phyloP scores from a whole-genome alignment of 1,284 basidiomycete genomes.

The Tilletia horrida region DNA sequence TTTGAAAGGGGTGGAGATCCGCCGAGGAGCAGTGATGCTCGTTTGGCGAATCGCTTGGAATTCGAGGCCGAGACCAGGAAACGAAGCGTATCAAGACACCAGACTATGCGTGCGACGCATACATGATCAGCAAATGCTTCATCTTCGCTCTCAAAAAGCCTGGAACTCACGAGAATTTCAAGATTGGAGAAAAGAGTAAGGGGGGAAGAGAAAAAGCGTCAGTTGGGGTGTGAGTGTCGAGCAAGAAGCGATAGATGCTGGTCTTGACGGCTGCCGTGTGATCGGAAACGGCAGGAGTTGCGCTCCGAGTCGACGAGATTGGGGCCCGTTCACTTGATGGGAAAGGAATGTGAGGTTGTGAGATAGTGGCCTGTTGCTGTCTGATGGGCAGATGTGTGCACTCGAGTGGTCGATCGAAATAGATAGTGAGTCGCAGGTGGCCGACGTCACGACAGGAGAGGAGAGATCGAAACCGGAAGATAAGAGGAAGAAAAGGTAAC shows the following conservation, averaged over 20 bases:
- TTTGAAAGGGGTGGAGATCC: background rate
- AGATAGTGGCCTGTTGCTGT: background rate
- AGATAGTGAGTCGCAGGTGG: background rate
- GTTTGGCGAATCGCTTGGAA: background rate
- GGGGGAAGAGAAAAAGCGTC: too few species aligned
- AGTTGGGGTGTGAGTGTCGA: too few species aligned
- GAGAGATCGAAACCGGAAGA: background rate
- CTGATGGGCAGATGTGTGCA: background rate
- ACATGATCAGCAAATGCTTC: too few species aligned
- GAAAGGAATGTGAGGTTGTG: background rate
- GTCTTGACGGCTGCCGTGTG: background rate
- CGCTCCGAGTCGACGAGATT: background rate
- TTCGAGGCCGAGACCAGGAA: background rate
- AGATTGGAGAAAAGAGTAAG: too few species aligned
- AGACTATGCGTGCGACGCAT: too few species aligned
- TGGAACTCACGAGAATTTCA: too few species aligned
- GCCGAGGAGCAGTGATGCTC: background rate
- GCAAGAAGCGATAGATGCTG: background rate
- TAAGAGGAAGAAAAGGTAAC: background rate
- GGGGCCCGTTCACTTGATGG: background rate
- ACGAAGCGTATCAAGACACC: too few species aligned
- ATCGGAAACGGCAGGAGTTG: background rate
- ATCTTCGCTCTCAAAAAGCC: too few species aligned
- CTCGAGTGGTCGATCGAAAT: background rate
- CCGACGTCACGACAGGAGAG: background rate